Conservation (phyloP, 805 yeast genomes). For the Saccharomycopsis olivae region DNA sequence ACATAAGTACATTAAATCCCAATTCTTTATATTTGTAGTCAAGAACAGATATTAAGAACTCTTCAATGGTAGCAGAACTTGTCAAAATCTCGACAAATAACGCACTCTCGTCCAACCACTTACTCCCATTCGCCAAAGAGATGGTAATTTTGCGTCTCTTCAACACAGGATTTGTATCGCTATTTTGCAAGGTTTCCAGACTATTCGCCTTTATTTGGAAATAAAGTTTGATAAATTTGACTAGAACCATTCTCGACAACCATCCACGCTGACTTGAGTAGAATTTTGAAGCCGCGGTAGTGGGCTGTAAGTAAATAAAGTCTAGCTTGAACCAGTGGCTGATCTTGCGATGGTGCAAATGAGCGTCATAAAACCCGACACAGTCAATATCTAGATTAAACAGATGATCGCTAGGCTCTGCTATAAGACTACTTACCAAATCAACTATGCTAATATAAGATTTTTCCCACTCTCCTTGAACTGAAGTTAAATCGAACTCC, state of each 20-base stretch:
- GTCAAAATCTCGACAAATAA: not conserved
- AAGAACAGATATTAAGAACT: not conserved
- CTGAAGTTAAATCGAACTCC: not conserved
- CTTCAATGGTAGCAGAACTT: not conserved
- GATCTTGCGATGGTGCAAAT: not conserved
- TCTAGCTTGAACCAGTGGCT: conserved; percentile 15
- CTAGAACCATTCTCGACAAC: conserved; percentile 1
- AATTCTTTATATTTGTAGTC: not conserved
- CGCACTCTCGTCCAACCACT: not conserved
- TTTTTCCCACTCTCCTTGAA: not conserved
- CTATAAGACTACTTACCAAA: not conserved
- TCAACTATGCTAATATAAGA: not conserved
- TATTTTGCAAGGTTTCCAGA: not conserved
- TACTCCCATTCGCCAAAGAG: not conserved
- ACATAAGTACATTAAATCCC: too few species aligned
- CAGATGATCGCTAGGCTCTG: not conserved
- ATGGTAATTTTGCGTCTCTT: not conserved
- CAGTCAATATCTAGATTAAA: not conserved
- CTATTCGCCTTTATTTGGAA: not conserved
- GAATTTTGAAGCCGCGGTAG: not conserved
- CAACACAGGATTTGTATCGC: not conserved
- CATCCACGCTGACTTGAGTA: conserved; percentile 3
- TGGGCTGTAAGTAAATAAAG: conserved; percentile 1
- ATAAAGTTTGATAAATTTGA: not conserved
- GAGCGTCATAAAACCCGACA: conserved; percentile 6